Conservation (phyloP, 106 monocot genomes). For the Vanilla planifolia region DNA sequence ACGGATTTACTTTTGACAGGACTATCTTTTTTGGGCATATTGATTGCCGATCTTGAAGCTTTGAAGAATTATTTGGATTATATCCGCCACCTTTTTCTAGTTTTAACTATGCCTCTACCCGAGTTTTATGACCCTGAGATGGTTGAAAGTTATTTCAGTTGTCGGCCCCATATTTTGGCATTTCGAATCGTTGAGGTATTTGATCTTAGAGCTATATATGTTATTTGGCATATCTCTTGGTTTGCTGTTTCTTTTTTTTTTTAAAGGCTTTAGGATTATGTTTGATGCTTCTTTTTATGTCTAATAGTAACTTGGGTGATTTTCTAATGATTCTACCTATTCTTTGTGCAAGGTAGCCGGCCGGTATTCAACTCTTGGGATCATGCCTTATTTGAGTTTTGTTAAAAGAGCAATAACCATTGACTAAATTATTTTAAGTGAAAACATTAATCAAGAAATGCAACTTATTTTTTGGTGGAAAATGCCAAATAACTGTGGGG, state of each 20-base stretch:
- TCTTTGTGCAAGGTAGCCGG: too few species aligned
- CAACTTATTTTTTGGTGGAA: too few species aligned
- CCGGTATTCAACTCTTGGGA: too few species aligned
- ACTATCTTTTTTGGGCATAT: conserved; percentile 50
- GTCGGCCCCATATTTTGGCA: conserved; percentile 66
- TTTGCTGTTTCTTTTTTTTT: background rate
- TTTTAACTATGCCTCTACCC: conserved; percentile 59
- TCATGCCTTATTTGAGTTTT: too few species aligned
- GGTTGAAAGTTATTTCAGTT: conserved; percentile 58
- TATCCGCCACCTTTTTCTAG: conserved; percentile 24
- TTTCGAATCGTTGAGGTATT: conserved; percentile 71
- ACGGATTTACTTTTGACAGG: conserved; percentile 31
- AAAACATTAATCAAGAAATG: too few species aligned
- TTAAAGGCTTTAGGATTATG: too few species aligned
- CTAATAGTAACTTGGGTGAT: too few species aligned
- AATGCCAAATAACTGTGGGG: too few species aligned
- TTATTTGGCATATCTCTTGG: background rate
- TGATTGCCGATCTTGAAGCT: conserved; percentile 82
- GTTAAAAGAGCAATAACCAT: too few species aligned
- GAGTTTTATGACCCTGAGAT: conserved; percentile 61
- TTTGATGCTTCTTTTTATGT: too few species aligned
- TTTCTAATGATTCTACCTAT: too few species aligned
- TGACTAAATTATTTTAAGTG: too few species aligned
- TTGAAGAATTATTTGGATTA: conserved; percentile 52
- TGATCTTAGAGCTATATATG: background rate